Base-by-base conservation (phyloP, 1,284 basidiomycete species). In the Ustilago sp. region DNA sequence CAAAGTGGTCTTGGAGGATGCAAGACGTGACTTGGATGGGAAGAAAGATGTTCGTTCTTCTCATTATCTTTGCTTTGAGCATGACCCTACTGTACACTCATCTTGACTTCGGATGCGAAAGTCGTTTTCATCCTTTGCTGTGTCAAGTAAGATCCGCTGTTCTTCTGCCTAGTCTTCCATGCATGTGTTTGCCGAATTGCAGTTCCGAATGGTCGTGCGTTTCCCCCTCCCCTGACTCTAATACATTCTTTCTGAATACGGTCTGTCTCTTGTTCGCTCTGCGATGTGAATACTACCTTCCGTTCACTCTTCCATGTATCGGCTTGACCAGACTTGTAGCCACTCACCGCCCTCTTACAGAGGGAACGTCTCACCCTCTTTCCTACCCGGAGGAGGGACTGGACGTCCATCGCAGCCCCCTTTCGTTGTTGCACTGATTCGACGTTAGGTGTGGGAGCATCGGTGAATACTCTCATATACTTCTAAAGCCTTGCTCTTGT, bases 281-380 rank as follows among this genome's bases (percentile, higher is more conserved):
- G 31, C 4, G 28, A 19, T 9, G 34, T 35, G 34, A 17, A 34
- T 34, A 15, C 36, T 31, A 43, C 19, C 54, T 32, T 38, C 8
- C 34, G 45, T 38, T 36, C 34, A 45, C 34, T 67, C 53, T 23
- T 47, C 43, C 64, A 67, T 60, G 53, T 57, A 50, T 34, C n/a
- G 17, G 31, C 38, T 35, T 45, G n/a, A 11, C 51, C 57, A 23
- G 15, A 47, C 23, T 31, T 36, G 15, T 28, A 15, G 48, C 9
- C 38, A 4, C 34, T 12, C 17, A 47, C n/a, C 2, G 4, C 8
- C 43, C 64, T 67, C 64, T 67, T 60, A 19, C 19, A 19, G 19
- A 19, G 19, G 19, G 19, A 19, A 19, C 19, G 19, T 19, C 19
- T 19, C 2, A 2, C 8, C 43, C 64, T 67, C 64, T 67, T 60